Evolutionary conservation across 176 grass and related monocot genomes (phyloP).

Genomic region (Elaeis guineensis): DNA sequence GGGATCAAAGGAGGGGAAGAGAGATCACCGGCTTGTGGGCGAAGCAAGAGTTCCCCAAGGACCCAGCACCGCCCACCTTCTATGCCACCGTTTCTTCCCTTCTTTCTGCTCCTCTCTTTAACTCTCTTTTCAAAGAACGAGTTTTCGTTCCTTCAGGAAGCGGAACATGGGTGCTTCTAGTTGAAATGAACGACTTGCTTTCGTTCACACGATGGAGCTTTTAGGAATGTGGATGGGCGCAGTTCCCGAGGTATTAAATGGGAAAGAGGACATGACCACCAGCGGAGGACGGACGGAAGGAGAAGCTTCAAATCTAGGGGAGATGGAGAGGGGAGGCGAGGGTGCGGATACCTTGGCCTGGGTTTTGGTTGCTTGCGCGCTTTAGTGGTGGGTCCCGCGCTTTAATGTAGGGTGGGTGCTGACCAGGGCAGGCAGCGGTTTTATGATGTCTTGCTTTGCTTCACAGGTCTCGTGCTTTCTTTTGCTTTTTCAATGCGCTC

Average conservation of each 20-base stretch:
- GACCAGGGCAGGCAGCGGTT: not conserved
- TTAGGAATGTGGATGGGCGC: too few species aligned
- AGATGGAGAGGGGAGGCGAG: too few species aligned
- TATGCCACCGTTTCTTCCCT: conserved; percentile 14
- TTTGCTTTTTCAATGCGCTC: not conserved
- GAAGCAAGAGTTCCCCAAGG: conserved; percentile 30
- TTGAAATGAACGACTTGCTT: too few species aligned
- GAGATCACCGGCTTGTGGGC: conserved; percentile 5
- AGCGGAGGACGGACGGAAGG: too few species aligned
- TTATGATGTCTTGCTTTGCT: not conserved
- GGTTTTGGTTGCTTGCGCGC: not conserved
- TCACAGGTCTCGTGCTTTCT: conserved; percentile 5
- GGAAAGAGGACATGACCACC: too few species aligned
- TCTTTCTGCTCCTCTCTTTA: not conserved
- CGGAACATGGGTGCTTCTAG: not conserved
- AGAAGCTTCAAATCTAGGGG: too few species aligned
- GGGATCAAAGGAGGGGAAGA: conserved; percentile 1
- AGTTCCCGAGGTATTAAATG: too few species aligned
- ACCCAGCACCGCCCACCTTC: conserved; percentile 22
- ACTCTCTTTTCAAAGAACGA: not conserved
- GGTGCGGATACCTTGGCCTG: too few species aligned
- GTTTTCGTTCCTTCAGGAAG: not conserved
- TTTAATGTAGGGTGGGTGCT: not conserved
- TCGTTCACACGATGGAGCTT: too few species aligned
- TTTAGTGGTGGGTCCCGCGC: not conserved